A percentile compares a stretch with the other conserved stretches of the same genome.
Conservation (phyloP, 345 rosid genomes). For the sweet orange (Citrus sinensis) region DVS_A1.0 CM039164.1:28777501-28778000, state of each 20-base stretch:
- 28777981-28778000: slow-evolving; percentile 66
- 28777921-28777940: not conserved
- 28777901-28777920: not conserved
- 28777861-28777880: not conserved
- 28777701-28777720: not conserved
- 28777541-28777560: slow-evolving; percentile 52
- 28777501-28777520: not conserved
- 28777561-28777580: slow-evolving; percentile 70
- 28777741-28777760: not conserved
- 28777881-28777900: not conserved
- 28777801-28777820: slow-evolving; percentile 89
- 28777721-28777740: not conserved
- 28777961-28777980: slow-evolving; percentile 78
- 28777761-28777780: slow-evolving; percentile 59
- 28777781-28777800: slow-evolving; percentile 70
- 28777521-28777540: slow-evolving; percentile 3
- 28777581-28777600: slow-evolving; percentile 72
- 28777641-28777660: slow-evolving; percentile 93
- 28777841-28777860: slow-evolving; percentile 18
- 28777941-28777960: slow-evolving; percentile 51
- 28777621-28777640: slow-evolving; percentile 86
- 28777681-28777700: not conserved
- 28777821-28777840: slow-evolving; percentile 97
- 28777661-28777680: not conserved
- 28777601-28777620: slow-evolving; percentile 71